These are phyloP conservation scores for Didymella lethalis DNA, from an alignment of 2,329 filamentous ascomycete species.

Conservation along the genomic window DNA sequence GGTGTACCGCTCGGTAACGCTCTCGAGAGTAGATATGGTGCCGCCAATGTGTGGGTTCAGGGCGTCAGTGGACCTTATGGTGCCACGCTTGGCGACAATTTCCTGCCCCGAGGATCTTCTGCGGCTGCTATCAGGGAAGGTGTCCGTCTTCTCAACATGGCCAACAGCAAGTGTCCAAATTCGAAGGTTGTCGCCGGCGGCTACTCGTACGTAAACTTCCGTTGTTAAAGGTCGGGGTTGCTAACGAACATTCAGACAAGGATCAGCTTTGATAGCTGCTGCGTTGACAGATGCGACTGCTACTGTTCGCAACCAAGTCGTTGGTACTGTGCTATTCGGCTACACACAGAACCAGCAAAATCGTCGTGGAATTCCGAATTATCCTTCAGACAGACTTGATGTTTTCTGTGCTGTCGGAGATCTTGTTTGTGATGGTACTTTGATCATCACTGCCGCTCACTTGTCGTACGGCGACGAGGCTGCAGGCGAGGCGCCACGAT, in stretches of 20 bases:
- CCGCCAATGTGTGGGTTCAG: conserved; percentile 38
- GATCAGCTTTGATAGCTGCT: conserved; percentile 50
- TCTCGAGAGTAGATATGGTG: conserved; percentile 35
- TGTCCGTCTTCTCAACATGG: conserved; percentile 47
- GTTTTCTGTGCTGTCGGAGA: conserved; percentile 50
- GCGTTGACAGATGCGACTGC: conserved; percentile 42
- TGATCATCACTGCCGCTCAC: conserved; percentile 46
- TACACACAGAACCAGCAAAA: conserved; percentile 53
- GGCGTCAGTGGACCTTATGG: conserved; percentile 49
- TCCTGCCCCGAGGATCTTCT: conserved; percentile 44
- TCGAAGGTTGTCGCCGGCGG: conserved; percentile 51
- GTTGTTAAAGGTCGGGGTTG: not conserved
- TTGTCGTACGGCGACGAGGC: conserved; percentile 43
- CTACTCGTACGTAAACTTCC: conserved; percentile 48
- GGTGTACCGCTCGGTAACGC: conserved; percentile 34
- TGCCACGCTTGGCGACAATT: conserved; percentile 48
- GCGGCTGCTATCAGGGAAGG: conserved; percentile 45
- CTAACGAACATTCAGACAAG: conserved; percentile 42
- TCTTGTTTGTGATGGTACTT: conserved; percentile 46
- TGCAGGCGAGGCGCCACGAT: conserved; percentile 34
- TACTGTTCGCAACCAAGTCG: conserved; percentile 43
- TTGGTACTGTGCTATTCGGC: conserved; percentile 52
- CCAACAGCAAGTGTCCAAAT: conserved; percentile 50
- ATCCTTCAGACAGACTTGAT: conserved; percentile 43
- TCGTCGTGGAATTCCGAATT: conserved; percentile 46